Percentiles rank a stretch among this genome's conserved stretches.
Evolutionary conservation across 2,329 filamentous ascomycete genomes (phyloP).

Genomic region (Colletotrichum sp.): DNA sequence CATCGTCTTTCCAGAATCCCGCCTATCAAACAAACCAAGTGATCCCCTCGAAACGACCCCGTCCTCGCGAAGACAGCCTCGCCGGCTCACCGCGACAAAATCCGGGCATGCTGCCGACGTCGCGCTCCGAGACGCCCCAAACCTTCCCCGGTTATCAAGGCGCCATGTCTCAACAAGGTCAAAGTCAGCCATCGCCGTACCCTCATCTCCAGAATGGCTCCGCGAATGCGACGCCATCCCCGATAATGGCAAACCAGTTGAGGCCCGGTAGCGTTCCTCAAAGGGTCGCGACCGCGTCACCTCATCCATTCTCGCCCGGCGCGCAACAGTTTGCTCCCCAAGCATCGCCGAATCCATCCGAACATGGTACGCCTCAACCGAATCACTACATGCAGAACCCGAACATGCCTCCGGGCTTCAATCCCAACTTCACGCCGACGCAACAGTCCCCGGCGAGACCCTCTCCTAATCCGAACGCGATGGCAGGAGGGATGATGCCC

Average conservation of each 20-base stretch:
- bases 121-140: slow-evolving; percentile 91
- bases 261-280: slow-evolving; percentile 75
- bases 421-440: slow-evolving; percentile 62
- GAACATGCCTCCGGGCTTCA: slow-evolving; percentile 63
- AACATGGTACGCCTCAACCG: slow-evolving; percentile 79
- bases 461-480: slow-evolving; percentile 59
- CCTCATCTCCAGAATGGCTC: slow-evolving; percentile 85
- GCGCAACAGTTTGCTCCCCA: slow-evolving; percentile 74
- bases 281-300: slow-evolving; percentile 88
- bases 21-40: slow-evolving; percentile 85
- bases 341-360: slow-evolving; percentile 77
- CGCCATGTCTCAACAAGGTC: slow-evolving; percentile 65
- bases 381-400: slow-evolving; percentile 69
- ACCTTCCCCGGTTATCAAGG: slow-evolving; percentile 78
- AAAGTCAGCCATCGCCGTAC: slow-evolving; percentile 72
- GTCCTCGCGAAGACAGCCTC: slow-evolving; percentile 83
- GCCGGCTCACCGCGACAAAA: slow-evolving; percentile 81
- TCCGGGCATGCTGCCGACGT: slow-evolving; percentile 75
- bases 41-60: slow-evolving; percentile 87
- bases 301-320: slow-evolving; percentile 85
- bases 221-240: slow-evolving; percentile 87
- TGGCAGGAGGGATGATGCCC: slow-evolving; percentile 57
- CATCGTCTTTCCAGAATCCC: slow-evolving; percentile 73
- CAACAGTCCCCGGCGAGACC: slow-evolving; percentile 61
- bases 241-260: slow-evolving; percentile 85